Conservation (phyloP, 2,329 filamentous ascomycete species). For the Penicillium sp. region DNA sequence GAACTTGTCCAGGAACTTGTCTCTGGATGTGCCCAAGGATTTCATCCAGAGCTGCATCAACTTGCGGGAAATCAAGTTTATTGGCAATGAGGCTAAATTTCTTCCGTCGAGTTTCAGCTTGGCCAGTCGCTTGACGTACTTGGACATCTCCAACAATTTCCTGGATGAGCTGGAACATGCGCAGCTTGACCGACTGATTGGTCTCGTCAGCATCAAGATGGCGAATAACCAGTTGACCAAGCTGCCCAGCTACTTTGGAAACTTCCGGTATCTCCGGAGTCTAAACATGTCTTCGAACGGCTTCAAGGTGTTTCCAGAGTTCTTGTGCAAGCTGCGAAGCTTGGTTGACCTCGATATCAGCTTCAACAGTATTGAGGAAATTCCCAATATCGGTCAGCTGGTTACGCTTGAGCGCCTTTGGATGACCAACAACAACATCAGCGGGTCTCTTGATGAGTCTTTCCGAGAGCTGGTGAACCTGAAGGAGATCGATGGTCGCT, state of each 20-base stretch:
- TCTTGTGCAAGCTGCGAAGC: conserved; percentile 80
- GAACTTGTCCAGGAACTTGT: conserved; percentile 90
- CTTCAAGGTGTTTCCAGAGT: conserved; percentile 80
- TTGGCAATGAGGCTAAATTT: conserved; percentile 88
- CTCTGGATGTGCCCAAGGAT: conserved; percentile 89
- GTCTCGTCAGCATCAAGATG: conserved; percentile 85
- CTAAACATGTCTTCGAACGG: conserved; percentile 95
- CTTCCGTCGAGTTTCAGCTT: conserved; percentile 83
- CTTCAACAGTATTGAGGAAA: conserved; percentile 84
- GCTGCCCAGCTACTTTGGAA: conserved; percentile 80
- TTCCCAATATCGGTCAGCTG: conserved; percentile 82
- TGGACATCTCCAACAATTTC: conserved; percentile 94
- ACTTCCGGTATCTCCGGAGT: conserved; percentile 78
- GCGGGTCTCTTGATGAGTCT: conserved; percentile 73
- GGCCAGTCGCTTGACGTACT: conserved; percentile 79
- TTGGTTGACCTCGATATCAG: conserved; percentile 94
- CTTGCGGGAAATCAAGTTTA: conserved; percentile 92
- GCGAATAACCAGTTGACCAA: conserved; percentile 88
- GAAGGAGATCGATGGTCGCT: conserved; percentile 91
- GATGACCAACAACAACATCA: conserved; percentile 92
- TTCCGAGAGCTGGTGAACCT: conserved; percentile 77
- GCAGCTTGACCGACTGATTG: conserved; percentile 74
- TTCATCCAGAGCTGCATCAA: conserved; percentile 94
- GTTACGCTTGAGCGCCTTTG: conserved; percentile 84
- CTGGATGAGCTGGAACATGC: conserved; percentile 86